Conservation (phyloP, 169 alveolate genomes). For the Eimeria mitis region DNA sequence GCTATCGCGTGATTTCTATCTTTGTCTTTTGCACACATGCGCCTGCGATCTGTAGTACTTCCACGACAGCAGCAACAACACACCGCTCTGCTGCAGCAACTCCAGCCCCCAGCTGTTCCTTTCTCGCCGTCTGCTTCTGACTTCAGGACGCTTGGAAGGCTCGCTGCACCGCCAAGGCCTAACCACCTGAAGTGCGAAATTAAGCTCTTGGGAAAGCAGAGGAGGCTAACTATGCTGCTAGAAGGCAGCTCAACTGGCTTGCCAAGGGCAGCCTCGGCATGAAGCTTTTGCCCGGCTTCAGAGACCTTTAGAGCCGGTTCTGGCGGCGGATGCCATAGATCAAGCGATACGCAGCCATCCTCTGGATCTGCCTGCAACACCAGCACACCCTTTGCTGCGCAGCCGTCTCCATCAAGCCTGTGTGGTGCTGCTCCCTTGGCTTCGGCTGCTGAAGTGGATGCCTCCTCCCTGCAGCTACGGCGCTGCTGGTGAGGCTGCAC, state of each 20-base stretch:
- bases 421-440: neutral
- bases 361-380: slow-evolving; percentile 62
- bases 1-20: neutral
- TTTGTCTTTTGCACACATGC: neutral
- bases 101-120: neutral
- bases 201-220: slow-evolving; percentile 19
- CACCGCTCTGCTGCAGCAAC: slow-evolving; percentile 3
- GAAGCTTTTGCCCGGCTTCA: neutral
- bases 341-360: slow-evolving; percentile 32
- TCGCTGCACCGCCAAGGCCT: slow-evolving; percentile 2
- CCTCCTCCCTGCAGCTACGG: neutral
- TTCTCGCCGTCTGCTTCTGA: neutral
- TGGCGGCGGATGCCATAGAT: slow-evolving; percentile 44
- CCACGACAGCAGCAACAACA: slow-evolving; percentile 36
- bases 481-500: slow-evolving; percentile 25
- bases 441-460: neutral
- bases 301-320: neutral
- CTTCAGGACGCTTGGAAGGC: neutral
- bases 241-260: neutral
- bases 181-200: slow-evolving; percentile 2
- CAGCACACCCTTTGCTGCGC: slow-evolving; percentile 16
- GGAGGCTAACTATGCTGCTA: slow-evolving; percentile 2
- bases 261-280: neutral
- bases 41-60: neutral
- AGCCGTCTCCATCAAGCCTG: neutral